Evolutionary conservation across 371 early-diverging fungal genomes (phyloP), one percentile per base, ranked within the genome.

Genomic region (Conidiobolus incongruus): DNA sequence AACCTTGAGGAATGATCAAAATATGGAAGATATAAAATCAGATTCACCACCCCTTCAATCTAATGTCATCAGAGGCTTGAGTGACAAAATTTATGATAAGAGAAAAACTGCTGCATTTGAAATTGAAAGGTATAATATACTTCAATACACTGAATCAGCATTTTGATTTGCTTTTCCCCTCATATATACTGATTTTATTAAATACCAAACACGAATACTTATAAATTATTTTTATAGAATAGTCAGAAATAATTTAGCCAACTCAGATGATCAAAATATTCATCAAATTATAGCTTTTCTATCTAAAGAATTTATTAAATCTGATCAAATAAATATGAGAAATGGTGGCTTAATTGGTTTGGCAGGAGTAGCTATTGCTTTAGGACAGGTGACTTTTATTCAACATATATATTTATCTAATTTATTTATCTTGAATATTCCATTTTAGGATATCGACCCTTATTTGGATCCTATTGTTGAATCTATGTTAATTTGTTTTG

Each of bases 311-410:
- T n/a, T n/a, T n/a, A n/a, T n/a, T n/a, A n/a, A n/a, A n/a, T n/a
- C n/a, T n/a, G n/a, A n/a, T n/a, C n/a, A n/a, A n/a, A n/a, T n/a
- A n/a, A n/a, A n/a, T n/a, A n/a, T n/a, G n/a, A n/a, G n/a, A n/a
- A 85, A 86, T 53, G 94, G 94, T 38, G 94, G 94, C 0, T 59
- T 91, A 5, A 88, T 91, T 44, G 87, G 79, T 3, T 60, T 93
- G 37, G 92, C 90, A 0, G 82, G 82, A 0, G 73, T 75, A 10
- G 72, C 86, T 3, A 85, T 90, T 44, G 89, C 90, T 0, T 61
- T 91, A 2, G 88, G 78, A 23, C 58, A 68, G 28, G 74, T 77
- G 56, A 46, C 51, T 40, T 29, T 2, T 44, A 29, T 17, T 11
- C 40, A n/a, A 31, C 37, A 39, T 26, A 2, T 35, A 23, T 19